Evolutionary conservation across 495 filamentous ascomycete species (phyloP), one percentile per base, ranked within the genome.

Genomic region (Podospora sp.): DNA sequence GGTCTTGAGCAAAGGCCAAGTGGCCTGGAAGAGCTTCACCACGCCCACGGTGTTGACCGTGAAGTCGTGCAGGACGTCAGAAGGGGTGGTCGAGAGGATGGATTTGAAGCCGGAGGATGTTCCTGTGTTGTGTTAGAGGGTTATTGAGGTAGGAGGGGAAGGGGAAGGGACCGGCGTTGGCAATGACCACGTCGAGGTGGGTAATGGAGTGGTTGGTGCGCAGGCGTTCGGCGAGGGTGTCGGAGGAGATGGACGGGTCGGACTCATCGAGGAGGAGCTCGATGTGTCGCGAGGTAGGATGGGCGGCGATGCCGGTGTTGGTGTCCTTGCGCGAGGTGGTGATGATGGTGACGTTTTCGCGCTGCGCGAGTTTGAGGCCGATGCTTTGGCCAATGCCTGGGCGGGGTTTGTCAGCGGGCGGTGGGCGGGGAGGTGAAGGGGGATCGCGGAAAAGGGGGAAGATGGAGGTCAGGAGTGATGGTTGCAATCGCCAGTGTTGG

Each of bases 371-470:
- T 20, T 67, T 46, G 29, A 73, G 63, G 22, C 77, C 33, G 3
- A 88, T 65, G 21, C 77, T 78, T 52, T 74, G 75, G 59, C 85
- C 85, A 66, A 87, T 79, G 36, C 84, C 84, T 82, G 20, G 29
- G 60, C 3, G 27, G 27, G 35, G 16, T 18, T n/a, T 25, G 63
- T 65, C 50, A 69, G 51, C 27, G 8, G 16, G 29, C 7, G 21
- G 6, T 14, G 57, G 26, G 29, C 26, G 11, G 40, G 27, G 27
- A 40, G 33, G 26, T 52, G 40, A 51, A 16, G 18, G 52, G 12
- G 53, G 8, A 4, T 33, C 4, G 22, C 22, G 50, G 50, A 22
- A 29, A 35, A 33, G 40, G 22, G 56, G n/a, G 40, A 6, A 26
- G 16, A 12, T 36, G n/a, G 40, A 8, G 21, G 64, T 25, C 4